Evolutionary conservation across 305 asterid species (phyloP), one percentile per base, ranked within the genome.

Genomic region (Striga hermonthica): DNA sequence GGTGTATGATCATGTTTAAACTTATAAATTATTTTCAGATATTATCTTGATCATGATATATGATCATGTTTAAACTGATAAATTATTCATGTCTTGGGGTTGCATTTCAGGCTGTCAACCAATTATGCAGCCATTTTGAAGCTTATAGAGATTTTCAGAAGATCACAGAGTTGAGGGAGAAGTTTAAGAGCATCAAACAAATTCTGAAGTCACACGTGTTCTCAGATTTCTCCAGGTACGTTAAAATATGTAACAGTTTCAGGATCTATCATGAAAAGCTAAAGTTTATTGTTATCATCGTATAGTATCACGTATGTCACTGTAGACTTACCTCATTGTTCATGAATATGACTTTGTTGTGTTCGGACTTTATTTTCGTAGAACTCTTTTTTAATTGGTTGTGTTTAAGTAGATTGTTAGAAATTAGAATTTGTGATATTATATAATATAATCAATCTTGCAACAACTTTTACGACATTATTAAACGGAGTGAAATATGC

Each of bases 201-300:
- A 82, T 92, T 66, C 83, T 89, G 77, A 92, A 92, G 85, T 81
- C 96, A 54, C 97, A 89, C 35, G 94, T 89, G 58, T 92, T 87
- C 79, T 92, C 98, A 11, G 99, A 90, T 78, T 93, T 93, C 83
- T 88, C 99, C 78, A 93, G 96, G 99, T 93, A 65, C 31, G 84
- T 75, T 48, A 53, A 60, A 56, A 22, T 22, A 22, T 66, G 11
- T 39, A 74, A 69, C 49, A 37, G 55, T 41, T 66, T 58, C 50
- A 60, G 53, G 57, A 62, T 58, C 47, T 35, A 5, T 55, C 10
- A 41, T 41, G 47, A 41, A 16, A 63, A 63, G 65, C 59, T 43
- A 6, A 54, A 55, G 64, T 40, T 44, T 45, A 59, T 7, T 22
- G 31, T 65, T 62, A 65, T 43, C 54, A 39, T 67, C 48, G 13